phyloP scores from a whole-genome alignment of 495 filamentous ascomycete species.

The Cercophora sp. region DNA sequence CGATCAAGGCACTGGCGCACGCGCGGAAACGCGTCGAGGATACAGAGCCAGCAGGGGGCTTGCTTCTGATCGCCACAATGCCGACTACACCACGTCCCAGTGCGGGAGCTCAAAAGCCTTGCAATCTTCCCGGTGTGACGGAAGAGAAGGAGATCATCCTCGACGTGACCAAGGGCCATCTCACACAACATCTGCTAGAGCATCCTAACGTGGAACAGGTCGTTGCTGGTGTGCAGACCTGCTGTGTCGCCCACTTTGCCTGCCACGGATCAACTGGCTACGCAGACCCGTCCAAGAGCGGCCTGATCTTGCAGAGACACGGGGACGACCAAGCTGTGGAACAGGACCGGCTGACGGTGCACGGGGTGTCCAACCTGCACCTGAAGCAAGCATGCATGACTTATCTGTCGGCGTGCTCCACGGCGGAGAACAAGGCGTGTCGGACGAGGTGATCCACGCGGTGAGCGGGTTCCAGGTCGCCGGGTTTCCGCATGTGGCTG shows the following conservation, averaged over 20 bases:
- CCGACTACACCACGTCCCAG: background rate
- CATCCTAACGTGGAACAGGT: background rate
- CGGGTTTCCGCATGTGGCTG: slow-evolving; percentile 11
- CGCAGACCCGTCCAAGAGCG: slow-evolving; percentile 1
- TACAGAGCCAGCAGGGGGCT: too few species aligned
- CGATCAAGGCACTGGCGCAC: too few species aligned
- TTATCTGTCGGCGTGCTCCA: slow-evolving; percentile 13
- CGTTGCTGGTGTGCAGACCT: background rate
- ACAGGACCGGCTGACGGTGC: background rate
- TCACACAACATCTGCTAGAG: background rate
- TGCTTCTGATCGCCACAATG: background rate
- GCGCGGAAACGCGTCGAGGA: too few species aligned
- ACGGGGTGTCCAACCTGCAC: background rate
- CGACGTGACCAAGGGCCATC: background rate
- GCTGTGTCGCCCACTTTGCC: slow-evolving; percentile 4
- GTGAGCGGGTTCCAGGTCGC: slow-evolving; percentile 14
- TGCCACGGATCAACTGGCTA: slow-evolving; percentile 3
- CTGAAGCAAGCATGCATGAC: background rate
- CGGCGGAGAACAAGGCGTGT: background rate
- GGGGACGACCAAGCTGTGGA: background rate
- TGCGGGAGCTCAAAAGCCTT: background rate
- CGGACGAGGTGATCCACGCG: slow-evolving; percentile 14
- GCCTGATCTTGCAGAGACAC: background rate
- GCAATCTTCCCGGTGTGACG: background rate
- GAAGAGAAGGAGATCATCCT: background rate